These are phyloP conservation scores for Syzygium malaccense DNA, from an alignment of 441 rosid species.

Conservation along the genomic window DNA sequence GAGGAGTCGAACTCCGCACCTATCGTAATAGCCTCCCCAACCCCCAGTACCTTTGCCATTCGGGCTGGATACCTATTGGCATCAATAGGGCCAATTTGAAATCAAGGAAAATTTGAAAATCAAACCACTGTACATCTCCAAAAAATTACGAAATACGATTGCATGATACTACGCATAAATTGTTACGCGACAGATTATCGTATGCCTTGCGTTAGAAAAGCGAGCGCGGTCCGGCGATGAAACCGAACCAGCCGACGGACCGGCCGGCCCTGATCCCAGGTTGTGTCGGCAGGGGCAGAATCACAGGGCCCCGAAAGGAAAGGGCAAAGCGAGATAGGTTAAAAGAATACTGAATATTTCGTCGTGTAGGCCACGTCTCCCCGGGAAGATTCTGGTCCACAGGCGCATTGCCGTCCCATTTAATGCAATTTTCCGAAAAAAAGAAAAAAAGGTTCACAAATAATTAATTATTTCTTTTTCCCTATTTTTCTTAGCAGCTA, in stretches of 20 bases:
- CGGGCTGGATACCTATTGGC: too few species aligned
- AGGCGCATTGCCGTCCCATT: not conserved
- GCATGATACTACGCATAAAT: not conserved
- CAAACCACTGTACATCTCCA: not conserved
- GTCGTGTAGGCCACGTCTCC: not conserved
- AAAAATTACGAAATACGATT: fast-evolving
- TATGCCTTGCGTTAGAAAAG: not conserved
- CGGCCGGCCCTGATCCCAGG: not conserved
- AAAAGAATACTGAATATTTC: not conserved
- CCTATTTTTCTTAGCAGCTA: not conserved
- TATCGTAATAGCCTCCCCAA: too few species aligned
- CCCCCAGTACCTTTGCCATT: too few species aligned
- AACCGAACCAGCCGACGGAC: not conserved
- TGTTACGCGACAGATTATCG: not conserved
- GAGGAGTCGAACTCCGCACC: too few species aligned
- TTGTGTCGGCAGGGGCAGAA: not conserved
- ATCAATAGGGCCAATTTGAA: not conserved
- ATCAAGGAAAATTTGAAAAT: not conserved
- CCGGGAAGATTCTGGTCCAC: not conserved
- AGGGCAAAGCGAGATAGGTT: not conserved
- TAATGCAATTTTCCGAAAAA: fast-evolving
- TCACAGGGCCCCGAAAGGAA: not conserved
- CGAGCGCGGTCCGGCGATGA: too few species aligned
- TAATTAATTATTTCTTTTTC: not conserved
- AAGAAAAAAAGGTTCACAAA: not conserved